Conservation (phyloP, 805 yeast species). For the Suhomyces prunicola region DNA sequence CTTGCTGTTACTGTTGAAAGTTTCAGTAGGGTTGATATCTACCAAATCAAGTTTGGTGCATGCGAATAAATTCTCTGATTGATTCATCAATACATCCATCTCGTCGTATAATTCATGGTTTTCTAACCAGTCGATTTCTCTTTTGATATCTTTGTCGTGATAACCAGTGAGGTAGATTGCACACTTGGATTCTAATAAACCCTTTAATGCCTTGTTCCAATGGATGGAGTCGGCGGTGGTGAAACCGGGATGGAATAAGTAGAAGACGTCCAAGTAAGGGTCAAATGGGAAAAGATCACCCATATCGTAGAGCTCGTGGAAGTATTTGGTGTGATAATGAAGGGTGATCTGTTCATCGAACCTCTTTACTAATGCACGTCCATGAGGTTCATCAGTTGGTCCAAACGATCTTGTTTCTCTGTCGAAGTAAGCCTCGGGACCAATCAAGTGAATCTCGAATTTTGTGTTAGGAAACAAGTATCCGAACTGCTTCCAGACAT, state of each 20-base stretch:
- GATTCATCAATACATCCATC: constrained; percentile 77
- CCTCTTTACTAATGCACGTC: constrained; percentile 67
- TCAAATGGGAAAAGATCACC: constrained; percentile 97
- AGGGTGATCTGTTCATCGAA: constrained; percentile 71
- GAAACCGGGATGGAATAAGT: constrained; percentile 94
- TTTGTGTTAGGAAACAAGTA: constrained; percentile 78
- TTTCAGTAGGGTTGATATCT: constrained; percentile 88
- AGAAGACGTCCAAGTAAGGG: constrained; percentile 90
- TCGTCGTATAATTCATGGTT: constrained; percentile 61
- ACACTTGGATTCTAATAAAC: constrained; percentile 88
- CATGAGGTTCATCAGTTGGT: constrained; percentile 46
- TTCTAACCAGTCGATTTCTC: constrained; percentile 72
- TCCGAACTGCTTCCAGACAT: constrained; percentile 92
- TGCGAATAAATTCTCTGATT: constrained; percentile 68
- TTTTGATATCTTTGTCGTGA: constrained; percentile 65
- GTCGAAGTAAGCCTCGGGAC: constrained; percentile 87
- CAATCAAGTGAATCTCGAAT: constrained; percentile 87
- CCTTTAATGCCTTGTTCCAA: constrained; percentile 85
- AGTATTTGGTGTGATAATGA: constrained; percentile 84
- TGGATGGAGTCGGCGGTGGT: constrained; percentile 76
- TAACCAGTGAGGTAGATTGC: constrained; percentile 88
- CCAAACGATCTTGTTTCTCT: constrained; percentile 59
- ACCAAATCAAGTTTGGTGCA: constrained; percentile 94
- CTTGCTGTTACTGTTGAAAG: constrained; percentile 86
- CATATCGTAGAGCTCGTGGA: constrained; percentile 85